Base-by-base conservation (phyloP, 306 rosid species). In the Medicago lupulina region DNA sequence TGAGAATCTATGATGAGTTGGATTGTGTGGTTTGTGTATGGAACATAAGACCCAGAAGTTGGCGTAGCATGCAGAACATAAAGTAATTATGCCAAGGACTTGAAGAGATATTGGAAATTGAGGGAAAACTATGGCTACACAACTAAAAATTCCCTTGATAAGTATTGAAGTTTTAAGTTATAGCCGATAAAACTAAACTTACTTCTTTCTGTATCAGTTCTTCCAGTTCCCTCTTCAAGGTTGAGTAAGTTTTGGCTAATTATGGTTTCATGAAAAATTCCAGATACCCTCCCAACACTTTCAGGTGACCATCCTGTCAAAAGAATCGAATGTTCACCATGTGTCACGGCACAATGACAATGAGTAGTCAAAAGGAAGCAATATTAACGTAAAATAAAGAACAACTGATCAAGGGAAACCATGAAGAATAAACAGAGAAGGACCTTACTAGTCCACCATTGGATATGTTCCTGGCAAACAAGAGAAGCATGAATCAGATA, bases 401-500 rank as follows among this genome's bases (percentile, higher is more conserved):
- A 60, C 23, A 79, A 81, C 79, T 76, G 40, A 57, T 55, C 40
- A 43, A 73, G 60, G 58, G 8, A 49, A 5, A 54, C 67, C 12
- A 43, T 53, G 53, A 74, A 49, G 59, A 60, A 21, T 21, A 85
- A 63, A 47, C 16, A 36, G 64, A 28, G 21, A 17, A 67, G 79
- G 46, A 70, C 86, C 98, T 80, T 86, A 95, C 97, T 2, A 57
- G 71, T 80, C 91, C 92, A 61, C 97, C 99, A 79, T 83, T 85
- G 28, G 91, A 88, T 76, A 92, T 67, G 49, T 76, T 89, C 83
- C 99, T 98, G 53, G 97, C 98, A 85, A 96, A 92, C 53, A 96
- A 86, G 70, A 96, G 99, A 50, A 92, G 89, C 84, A 85, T 86
- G 2, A 92, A 82, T 95, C 99, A 67, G 93, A 88, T 65, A 92